Conservation (phyloP, 495 filamentous ascomycete genomes). For the Penicillium manginii region DNA sequence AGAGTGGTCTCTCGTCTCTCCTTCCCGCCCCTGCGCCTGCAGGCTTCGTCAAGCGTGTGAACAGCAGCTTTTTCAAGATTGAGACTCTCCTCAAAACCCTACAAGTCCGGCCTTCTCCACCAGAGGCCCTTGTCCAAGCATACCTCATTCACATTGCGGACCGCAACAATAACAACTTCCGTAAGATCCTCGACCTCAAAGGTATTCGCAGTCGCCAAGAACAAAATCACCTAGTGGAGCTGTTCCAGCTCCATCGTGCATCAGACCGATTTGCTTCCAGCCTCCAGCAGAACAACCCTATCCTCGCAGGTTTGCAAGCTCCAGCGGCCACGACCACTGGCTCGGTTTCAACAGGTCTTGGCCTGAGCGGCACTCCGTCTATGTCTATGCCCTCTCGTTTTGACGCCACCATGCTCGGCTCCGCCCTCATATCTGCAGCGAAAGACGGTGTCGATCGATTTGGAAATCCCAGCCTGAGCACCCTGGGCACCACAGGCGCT, state of each 20-base stretch:
- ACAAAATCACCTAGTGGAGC: slow-evolving; percentile 79
- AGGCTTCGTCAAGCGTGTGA: slow-evolving; percentile 85
- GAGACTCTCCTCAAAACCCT: slow-evolving; percentile 95
- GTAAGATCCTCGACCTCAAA: slow-evolving; percentile 93
- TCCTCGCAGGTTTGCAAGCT: slow-evolving; percentile 44
- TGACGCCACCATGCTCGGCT: slow-evolving; percentile 74
- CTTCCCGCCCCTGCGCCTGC: slow-evolving; percentile 53
- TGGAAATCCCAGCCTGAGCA: slow-evolving; percentile 57
- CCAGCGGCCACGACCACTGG: slow-evolving; percentile 43
- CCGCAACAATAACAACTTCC: slow-evolving; percentile 90
- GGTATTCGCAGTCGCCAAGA: slow-evolving; percentile 78
- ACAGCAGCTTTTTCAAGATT: slow-evolving; percentile 79
- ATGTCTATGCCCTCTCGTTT: slow-evolving; percentile 62
- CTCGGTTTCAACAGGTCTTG: slow-evolving; percentile 46
- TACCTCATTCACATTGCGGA: slow-evolving; percentile 95
- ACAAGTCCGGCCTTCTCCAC: slow-evolving; percentile 87
- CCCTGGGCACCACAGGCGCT: slow-evolving; percentile 32
- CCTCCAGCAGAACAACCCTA: slow-evolving; percentile 48
- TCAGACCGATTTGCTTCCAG: slow-evolving; percentile 56
- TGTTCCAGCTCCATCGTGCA: slow-evolving; percentile 82
- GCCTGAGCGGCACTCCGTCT: slow-evolving; percentile 43
- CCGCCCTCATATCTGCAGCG: slow-evolving; percentile 77
- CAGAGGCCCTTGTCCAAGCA: slow-evolving; percentile 93
- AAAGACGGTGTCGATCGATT: slow-evolving; percentile 90
- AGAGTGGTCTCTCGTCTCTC: slow-evolving; percentile 68